Evolutionary conservation across 148 eudicot genomes (phyloP).

Genomic region (Rheum nobile): DNA sequence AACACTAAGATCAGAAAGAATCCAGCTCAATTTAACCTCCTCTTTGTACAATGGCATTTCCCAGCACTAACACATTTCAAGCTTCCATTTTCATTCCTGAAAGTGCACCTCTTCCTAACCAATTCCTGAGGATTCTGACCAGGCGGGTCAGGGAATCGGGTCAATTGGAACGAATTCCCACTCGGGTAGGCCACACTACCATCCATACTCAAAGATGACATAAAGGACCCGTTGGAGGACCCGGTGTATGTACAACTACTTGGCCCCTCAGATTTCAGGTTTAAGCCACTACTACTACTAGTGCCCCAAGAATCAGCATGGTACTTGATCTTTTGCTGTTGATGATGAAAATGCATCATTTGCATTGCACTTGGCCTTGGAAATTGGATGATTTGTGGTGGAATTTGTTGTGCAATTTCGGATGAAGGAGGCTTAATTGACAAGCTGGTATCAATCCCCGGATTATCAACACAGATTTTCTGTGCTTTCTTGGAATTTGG

Average conservation of each 20-base stretch:
- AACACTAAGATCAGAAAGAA: not conserved
- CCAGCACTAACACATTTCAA: conserved; percentile 29
- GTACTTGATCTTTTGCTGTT: conserved; percentile 17
- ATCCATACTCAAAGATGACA: conserved; percentile 40
- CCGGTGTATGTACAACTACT: conserved; percentile 23
- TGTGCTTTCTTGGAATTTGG: conserved; percentile 14
- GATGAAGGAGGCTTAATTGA: conserved; percentile 24
- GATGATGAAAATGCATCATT: conserved; percentile 25
- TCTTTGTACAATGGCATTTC: conserved; percentile 52
- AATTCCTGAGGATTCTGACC: conserved; percentile 24
- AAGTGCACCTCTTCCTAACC: conserved; percentile 24
- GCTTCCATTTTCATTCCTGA: conserved; percentile 31
- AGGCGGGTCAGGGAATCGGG: conserved; percentile 25
- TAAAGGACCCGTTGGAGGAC: conserved; percentile 39
- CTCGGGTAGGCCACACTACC: conserved; percentile 19
- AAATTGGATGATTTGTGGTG: conserved; percentile 12
- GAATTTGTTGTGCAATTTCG: conserved; percentile 8
- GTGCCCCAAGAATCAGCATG: conserved; percentile 13
- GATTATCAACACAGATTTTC: conserved; percentile 17
- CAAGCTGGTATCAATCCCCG: conserved; percentile 16
- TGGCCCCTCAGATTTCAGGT: conserved; percentile 16
- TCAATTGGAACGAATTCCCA: conserved; percentile 30
- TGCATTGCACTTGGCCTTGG: conserved; percentile 14
- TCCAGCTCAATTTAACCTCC: conserved; percentile 23
- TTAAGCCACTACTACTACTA: too few relatives aligned